Percentiles rank a stretch among this genome's conserved stretches.
Evolutionary conservation across 352 stramenopile species (phyloP).

Genomic region (Blastocystis sp.): DNA sequence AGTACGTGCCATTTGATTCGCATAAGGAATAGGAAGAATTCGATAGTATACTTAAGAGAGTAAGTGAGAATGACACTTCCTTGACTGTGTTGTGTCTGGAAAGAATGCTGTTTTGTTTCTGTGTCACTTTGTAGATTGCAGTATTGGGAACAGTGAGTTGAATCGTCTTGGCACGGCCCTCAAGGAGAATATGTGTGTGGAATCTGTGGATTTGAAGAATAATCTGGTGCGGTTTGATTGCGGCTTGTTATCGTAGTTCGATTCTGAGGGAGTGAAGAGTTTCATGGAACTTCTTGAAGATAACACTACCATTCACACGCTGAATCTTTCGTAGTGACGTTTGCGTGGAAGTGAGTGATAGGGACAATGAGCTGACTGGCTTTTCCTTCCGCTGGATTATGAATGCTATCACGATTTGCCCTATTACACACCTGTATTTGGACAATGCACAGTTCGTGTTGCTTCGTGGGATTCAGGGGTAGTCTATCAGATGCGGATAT

Average conservation of each 20-base stretch:
- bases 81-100: neutral
- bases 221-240: neutral
- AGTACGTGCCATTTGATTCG: too few relatives aligned
- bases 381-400: neutral
- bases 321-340: neutral
- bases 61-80: too few relatives aligned
- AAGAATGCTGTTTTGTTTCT: neutral
- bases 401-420: neutral
- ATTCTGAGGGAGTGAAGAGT: neutral
- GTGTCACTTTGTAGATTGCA: too few relatives aligned
- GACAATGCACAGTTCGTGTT: conserved; percentile 8
- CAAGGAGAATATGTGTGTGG: too few relatives aligned
- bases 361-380: neutral
- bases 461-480: neutral
- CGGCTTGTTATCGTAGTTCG: neutral
- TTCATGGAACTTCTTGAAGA: conserved; percentile 4
- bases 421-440: neutral
- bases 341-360: neutral
- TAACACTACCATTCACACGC: neutral
- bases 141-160: too few relatives aligned
- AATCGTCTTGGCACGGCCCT: too few relatives aligned
- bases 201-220: too few relatives aligned
- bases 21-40: too few relatives aligned
- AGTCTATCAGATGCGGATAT: neutral
- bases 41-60: too few relatives aligned